Evolutionary conservation across 2,329 filamentous ascomycete genomes (phyloP).

Genomic region (Hymenoscyphus scutula): DNA sequence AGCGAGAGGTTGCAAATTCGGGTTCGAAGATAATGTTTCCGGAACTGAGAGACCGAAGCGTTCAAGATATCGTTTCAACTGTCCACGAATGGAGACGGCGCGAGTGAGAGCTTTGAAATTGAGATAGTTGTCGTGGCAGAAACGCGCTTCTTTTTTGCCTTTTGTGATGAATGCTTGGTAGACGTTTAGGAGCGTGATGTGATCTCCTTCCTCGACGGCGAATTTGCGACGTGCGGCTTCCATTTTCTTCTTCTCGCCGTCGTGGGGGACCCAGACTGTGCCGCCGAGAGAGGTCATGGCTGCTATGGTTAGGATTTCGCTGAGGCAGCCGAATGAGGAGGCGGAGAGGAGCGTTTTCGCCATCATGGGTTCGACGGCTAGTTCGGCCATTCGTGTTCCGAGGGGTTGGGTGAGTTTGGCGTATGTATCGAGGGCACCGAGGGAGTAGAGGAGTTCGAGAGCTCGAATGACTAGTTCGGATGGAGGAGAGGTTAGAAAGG

Average conservation of each 20-base stretch:
- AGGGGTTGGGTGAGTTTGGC: slow-evolving; percentile 86
- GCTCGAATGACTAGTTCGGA: slow-evolving; percentile 81
- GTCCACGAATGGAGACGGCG: slow-evolving; percentile 81
- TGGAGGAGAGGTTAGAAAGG: slow-evolving; percentile 83
- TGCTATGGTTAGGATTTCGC: slow-evolving; percentile 85
- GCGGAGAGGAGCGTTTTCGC: slow-evolving; percentile 81
- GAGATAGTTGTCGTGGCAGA: slow-evolving; percentile 82
- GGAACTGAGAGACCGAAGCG: slow-evolving; percentile 72
- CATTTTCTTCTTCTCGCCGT: slow-evolving; percentile 71
- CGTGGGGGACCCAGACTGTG: slow-evolving; percentile 77
- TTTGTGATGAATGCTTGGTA: slow-evolving; percentile 84
- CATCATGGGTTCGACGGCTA: slow-evolving; percentile 95
- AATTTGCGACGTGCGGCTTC: slow-evolving; percentile 78
- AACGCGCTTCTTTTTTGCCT: slow-evolving; percentile 78
- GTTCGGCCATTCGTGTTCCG: slow-evolving; percentile 87
- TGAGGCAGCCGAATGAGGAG: slow-evolving; percentile 70
- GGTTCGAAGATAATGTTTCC: slow-evolving; percentile 52
- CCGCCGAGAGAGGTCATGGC: slow-evolving; percentile 90
- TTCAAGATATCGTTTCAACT: slow-evolving; percentile 84
- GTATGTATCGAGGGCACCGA: slow-evolving; percentile 85
- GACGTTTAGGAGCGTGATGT: slow-evolving; percentile 89
- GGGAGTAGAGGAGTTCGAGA: slow-evolving; percentile 80
- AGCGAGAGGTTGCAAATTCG: slow-evolving; percentile 35
- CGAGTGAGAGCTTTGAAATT: slow-evolving; percentile 82
- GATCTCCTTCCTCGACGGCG: slow-evolving; percentile 89